phyloP scores from a whole-genome alignment of 1,284 basidiomycete species.

The Apiotrichum sp. region DNA sequence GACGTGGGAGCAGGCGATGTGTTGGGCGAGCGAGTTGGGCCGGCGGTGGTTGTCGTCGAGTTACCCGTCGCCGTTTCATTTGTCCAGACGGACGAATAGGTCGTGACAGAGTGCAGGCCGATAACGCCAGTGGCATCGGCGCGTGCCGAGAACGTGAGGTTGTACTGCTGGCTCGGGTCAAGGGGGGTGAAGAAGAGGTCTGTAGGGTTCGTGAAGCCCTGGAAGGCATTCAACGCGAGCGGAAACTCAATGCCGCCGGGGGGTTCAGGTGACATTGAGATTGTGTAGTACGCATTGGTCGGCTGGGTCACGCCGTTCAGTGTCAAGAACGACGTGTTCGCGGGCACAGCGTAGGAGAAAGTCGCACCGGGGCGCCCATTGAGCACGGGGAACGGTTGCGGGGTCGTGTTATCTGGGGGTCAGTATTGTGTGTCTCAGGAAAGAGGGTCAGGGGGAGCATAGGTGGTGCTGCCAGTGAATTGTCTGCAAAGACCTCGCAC shows the following conservation, averaged over 20 bases:
- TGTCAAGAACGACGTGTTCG: conserved; percentile 6
- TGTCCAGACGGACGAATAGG: not conserved
- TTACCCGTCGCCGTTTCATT: not conserved
- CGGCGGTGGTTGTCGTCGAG: not conserved
- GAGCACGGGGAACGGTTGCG: not conserved
- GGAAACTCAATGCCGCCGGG: not conserved
- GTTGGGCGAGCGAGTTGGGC: too few species aligned
- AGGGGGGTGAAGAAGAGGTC: not conserved
- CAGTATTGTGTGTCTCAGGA: not conserved
- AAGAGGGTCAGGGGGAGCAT: too few species aligned
- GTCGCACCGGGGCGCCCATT: not conserved
- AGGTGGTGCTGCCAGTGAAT: too few species aligned
- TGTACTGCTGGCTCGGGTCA: not conserved
- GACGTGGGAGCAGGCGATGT: not conserved
- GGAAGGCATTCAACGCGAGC: not conserved
- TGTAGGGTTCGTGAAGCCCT: not conserved
- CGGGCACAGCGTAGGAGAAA: not conserved
- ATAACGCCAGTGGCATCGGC: not conserved
- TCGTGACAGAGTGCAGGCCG: not conserved
- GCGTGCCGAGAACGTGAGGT: not conserved
- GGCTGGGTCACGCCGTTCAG: conserved; percentile 10
- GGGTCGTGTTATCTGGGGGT: not conserved
- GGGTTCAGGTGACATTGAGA: not conserved
- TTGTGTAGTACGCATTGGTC: not conserved
- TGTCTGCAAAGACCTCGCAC: too few species aligned